Evolutionary conservation across 352 stramenopile species (phyloP).

Genomic region (Globisporangium yorkense): DNA sequence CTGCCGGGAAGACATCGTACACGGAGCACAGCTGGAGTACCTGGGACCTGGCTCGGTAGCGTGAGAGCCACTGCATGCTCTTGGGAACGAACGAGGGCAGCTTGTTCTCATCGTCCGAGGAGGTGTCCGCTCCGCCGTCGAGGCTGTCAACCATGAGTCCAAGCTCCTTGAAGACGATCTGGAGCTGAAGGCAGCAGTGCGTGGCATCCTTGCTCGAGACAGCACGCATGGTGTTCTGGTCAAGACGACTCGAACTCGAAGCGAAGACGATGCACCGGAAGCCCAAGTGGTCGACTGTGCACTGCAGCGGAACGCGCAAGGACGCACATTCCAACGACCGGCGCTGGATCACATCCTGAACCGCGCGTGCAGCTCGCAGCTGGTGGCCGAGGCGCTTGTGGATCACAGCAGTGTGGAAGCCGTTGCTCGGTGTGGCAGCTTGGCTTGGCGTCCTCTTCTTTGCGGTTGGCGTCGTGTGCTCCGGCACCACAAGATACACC

Average conservation of each 20-base stretch:
- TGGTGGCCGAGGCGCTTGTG: slow-evolving; percentile 44
- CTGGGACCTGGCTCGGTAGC: neutral
- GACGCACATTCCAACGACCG: neutral
- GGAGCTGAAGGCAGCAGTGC: slow-evolving; percentile 8
- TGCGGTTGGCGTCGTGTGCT: neutral
- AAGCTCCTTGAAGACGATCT: slow-evolving; percentile 19
- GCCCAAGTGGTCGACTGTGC: slow-evolving; percentile 50
- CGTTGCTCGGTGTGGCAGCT: neutral
- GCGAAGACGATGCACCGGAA: slow-evolving; percentile 46
- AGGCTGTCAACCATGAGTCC: slow-evolving; percentile 32
- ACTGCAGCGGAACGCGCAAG: slow-evolving; percentile 46
- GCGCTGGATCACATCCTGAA: slow-evolving; percentile 24
- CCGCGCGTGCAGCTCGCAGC: slow-evolving; percentile 30
- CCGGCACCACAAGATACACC: slow-evolving; percentile 11
- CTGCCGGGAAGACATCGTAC: slow-evolving; percentile 25
- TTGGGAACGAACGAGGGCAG: neutral
- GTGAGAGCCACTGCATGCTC: slow-evolving; percentile 9
- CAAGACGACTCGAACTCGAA: slow-evolving; percentile 4
- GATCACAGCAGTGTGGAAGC: slow-evolving; percentile 5
- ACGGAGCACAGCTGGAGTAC: slow-evolving; percentile 24
- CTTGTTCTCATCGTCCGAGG: neutral
- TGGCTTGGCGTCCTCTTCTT: slow-evolving; percentile 1
- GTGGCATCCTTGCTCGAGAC: neutral
- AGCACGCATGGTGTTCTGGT: neutral
- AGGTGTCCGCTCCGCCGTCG: neutral